A percentile compares a stretch with the other conserved stretches of the same genome.
Evolutionary conservation across 192 early-diverging fungal genomes (phyloP).

Genomic region (Backusella psychrophila): DNA sequence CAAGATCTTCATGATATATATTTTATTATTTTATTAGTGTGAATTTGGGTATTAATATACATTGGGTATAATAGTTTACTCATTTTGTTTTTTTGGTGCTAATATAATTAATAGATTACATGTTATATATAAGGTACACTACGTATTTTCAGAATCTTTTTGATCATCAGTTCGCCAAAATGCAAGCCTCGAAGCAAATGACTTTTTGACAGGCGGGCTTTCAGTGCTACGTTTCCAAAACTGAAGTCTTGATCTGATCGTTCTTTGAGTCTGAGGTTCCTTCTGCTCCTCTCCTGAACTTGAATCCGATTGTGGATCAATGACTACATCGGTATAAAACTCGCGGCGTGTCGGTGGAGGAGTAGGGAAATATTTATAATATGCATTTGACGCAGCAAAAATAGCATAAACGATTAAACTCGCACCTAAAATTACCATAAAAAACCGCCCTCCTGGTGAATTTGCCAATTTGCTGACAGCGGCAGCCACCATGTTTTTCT

Average conservation of each 20-base stretch:
- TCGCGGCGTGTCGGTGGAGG: slow-evolving; percentile 21
- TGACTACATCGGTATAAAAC: background rate
- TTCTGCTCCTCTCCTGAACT: background rate
- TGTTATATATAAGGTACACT: background rate
- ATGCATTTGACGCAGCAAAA: slow-evolving; percentile 32
- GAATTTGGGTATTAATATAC: background rate
- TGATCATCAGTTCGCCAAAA: background rate
- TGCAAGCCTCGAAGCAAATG: background rate
- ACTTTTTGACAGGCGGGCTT: background rate
- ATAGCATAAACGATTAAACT: slow-evolving; percentile 34
- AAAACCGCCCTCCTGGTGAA: slow-evolving; percentile 25
- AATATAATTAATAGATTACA: background rate
- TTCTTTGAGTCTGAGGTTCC: background rate
- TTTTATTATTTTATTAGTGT: background rate
- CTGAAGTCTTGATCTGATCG: background rate
- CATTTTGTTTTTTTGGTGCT: background rate
- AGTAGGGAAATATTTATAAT: slow-evolving; percentile 41
- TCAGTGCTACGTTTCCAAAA: background rate
- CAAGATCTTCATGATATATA: background rate
- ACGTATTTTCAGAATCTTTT: background rate
- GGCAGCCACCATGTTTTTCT: slow-evolving; percentile 28
- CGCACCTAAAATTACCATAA: slow-evolving; percentile 27
- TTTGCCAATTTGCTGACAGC: slow-evolving; percentile 28
- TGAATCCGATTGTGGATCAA: background rate
- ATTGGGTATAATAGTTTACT: background rate